Conservation (phyloP, 345 rosid genomes). For the Citrus hindsii region DNA sequence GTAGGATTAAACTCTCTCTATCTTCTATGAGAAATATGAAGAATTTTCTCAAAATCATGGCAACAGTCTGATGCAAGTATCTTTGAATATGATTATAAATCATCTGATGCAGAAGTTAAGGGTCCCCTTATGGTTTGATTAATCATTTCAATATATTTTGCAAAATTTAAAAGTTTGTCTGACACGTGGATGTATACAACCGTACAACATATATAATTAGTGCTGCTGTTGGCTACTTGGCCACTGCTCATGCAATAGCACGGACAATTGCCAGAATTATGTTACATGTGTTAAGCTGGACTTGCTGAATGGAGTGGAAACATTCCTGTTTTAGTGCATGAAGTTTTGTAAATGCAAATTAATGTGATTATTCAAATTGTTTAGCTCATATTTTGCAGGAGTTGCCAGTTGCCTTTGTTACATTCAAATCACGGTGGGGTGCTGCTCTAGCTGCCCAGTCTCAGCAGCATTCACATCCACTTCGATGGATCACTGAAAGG, state of each 20-base stretch:
- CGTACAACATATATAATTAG: not conserved
- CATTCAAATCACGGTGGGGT: constrained; percentile 68
- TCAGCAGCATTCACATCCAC: constrained; percentile 81
- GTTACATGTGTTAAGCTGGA: not conserved
- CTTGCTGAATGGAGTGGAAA: not conserved
- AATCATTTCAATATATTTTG: not conserved
- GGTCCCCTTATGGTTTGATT: not conserved
- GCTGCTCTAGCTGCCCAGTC: constrained; percentile 78
- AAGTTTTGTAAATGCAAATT: not conserved
- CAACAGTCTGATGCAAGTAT: not conserved
- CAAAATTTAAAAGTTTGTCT: too few relatives aligned
- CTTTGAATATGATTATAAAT: not conserved
- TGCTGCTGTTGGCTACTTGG: not conserved
- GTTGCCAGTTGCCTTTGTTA: constrained; percentile 77
- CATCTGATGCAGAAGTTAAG: not conserved
- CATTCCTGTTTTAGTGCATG: not conserved
- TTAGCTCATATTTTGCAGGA: constrained; percentile 40
- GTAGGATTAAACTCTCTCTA: not conserved
- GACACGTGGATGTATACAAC: not conserved
- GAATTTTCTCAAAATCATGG: not conserved
- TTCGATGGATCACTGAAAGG: constrained; percentile 66
- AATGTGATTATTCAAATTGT: not conserved
- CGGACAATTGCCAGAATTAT: not conserved
- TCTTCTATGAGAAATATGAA: not conserved
- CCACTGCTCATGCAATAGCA: not conserved